These are phyloP conservation scores for Vanrija pseudolonga DNA, from an alignment of 1,284 basidiomycete genomes.

Conservation along the genomic window DNA sequence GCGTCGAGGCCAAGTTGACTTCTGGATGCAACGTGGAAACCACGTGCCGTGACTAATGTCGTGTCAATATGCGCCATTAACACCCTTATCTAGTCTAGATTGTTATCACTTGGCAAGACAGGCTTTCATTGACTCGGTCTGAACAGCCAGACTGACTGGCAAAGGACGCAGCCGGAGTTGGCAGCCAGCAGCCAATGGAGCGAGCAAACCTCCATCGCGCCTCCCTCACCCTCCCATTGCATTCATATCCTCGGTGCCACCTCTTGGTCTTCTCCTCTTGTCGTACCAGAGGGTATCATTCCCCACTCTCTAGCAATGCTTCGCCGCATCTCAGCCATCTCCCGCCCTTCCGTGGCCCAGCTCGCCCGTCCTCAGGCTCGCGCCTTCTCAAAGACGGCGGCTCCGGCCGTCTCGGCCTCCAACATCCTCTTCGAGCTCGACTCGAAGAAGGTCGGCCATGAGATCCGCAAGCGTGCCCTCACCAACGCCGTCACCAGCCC, in stretches of 20 bases:
- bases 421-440: constrained; percentile 46
- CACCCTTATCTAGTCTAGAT: too few relatives aligned
- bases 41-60: not conserved
- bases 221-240: not conserved
- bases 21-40: not conserved
- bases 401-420: constrained; percentile 21
- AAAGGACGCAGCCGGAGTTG: not conserved
- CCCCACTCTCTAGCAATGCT: constrained; percentile 25
- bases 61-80: not conserved
- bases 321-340: constrained; percentile 26
- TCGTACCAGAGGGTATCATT: constrained; percentile 9
- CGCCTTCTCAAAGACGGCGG: constrained; percentile 26
- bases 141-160: too few relatives aligned
- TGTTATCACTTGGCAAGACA: too few relatives aligned
- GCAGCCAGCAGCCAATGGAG: not conserved
- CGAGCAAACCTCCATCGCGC: not conserved
- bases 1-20: constrained; percentile 3
- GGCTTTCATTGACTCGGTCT: too few relatives aligned
- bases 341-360: constrained; percentile 15
- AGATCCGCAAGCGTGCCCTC: constrained; percentile 47
- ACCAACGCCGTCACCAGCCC: constrained; percentile 25
- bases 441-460: constrained; percentile 40
- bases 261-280: not conserved
- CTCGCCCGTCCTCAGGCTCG: constrained; percentile 13
- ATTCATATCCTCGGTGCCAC: constrained; percentile 1